Evolutionary conservation across 768 basidiomycete species (phyloP).

Genomic region (Tricholoma saponaceum): DNA sequence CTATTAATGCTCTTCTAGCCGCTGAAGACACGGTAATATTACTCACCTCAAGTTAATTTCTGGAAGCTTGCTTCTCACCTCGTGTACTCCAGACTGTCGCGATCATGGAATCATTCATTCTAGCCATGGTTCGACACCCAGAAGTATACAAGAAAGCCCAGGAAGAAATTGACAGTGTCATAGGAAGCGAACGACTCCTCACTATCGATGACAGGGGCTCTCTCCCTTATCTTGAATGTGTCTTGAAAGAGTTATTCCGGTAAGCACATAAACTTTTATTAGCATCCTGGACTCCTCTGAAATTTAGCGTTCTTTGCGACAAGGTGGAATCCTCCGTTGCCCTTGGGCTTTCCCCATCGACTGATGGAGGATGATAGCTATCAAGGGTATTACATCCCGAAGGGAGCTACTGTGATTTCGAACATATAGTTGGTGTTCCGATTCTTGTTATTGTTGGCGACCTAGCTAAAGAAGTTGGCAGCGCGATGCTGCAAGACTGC

Average conservation of each 20-base stretch:
- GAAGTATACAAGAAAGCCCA: slow-evolving; percentile 45
- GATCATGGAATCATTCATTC: slow-evolving; percentile 43
- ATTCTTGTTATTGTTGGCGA: background rate
- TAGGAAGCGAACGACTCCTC: slow-evolving; percentile 44
- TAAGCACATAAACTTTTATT: slow-evolving; percentile 15
- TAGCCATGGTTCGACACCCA: slow-evolving; percentile 53
- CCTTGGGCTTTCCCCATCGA: slow-evolving; percentile 49
- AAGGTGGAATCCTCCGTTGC: slow-evolving; percentile 47
- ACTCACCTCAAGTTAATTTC: background rate
- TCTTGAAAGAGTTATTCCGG: slow-evolving; percentile 46
- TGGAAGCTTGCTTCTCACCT: background rate
- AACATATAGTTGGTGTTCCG: slow-evolving; percentile 37
- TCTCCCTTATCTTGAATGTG: slow-evolving; percentile 44
- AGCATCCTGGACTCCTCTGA: background rate
- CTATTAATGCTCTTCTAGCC: slow-evolving; percentile 19
- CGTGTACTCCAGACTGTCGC: slow-evolving; percentile 40
- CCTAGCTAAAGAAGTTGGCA: slow-evolving; percentile 11
- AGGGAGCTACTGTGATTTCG: slow-evolving; percentile 39
- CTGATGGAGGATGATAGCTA: slow-evolving; percentile 50
- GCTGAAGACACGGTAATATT: slow-evolving; percentile 34
- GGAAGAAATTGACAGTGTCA: slow-evolving; percentile 45
- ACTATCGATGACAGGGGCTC: slow-evolving; percentile 37
- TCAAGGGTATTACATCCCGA: slow-evolving; percentile 40
- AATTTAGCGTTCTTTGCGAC: background rate
- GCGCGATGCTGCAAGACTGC: slow-evolving; percentile 41